These are phyloP conservation scores for Elsinoe batatas DNA, from an alignment of 2,329 filamentous ascomycete species.

Conservation along the genomic window DNA sequence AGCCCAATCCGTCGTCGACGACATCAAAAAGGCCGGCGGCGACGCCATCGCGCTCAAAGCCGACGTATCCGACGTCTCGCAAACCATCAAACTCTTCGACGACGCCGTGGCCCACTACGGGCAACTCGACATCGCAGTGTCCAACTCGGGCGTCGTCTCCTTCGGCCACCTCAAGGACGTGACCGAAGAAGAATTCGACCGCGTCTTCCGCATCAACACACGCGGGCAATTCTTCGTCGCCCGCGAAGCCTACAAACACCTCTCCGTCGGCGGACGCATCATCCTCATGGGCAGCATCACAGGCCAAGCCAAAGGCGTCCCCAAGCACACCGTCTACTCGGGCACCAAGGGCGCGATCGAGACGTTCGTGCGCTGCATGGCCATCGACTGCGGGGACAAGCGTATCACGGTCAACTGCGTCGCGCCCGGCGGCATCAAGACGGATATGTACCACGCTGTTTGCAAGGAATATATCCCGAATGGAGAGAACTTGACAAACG, in stretches of 20 bases:
- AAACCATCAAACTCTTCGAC: slow-evolving; percentile 55
- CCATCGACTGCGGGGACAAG: slow-evolving; percentile 45
- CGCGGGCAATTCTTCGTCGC: slow-evolving; percentile 56
- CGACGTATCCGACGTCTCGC: slow-evolving; percentile 54
- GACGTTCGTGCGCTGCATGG: slow-evolving; percentile 46
- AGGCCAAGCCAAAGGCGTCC: slow-evolving; percentile 46
- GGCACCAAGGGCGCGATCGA: slow-evolving; percentile 46
- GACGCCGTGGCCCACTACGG: slow-evolving; percentile 54
- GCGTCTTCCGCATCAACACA: slow-evolving; percentile 52
- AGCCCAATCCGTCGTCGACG: slow-evolving; percentile 55
- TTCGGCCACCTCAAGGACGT: slow-evolving; percentile 47
- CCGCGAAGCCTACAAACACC: slow-evolving; percentile 45
- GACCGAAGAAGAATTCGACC: slow-evolving; percentile 46
- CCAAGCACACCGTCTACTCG: slow-evolving; percentile 46
- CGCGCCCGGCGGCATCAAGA: slow-evolving; percentile 46
- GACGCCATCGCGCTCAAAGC: slow-evolving; percentile 57
- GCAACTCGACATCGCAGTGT: slow-evolving; percentile 60
- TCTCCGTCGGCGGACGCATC: slow-evolving; percentile 42
- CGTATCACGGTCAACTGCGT: slow-evolving; percentile 53
- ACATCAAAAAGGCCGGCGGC: slow-evolving; percentile 55
- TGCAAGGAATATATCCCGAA: slow-evolving; percentile 54
- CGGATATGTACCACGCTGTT: slow-evolving; percentile 52
- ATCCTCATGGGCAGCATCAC: slow-evolving; percentile 49
- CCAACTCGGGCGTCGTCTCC: slow-evolving; percentile 52
- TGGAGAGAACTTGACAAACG: slow-evolving; percentile 46